phyloP scores from a whole-genome alignment of 805 yeast genomes.

The Tetrapisispora namnaoensis region DNA sequence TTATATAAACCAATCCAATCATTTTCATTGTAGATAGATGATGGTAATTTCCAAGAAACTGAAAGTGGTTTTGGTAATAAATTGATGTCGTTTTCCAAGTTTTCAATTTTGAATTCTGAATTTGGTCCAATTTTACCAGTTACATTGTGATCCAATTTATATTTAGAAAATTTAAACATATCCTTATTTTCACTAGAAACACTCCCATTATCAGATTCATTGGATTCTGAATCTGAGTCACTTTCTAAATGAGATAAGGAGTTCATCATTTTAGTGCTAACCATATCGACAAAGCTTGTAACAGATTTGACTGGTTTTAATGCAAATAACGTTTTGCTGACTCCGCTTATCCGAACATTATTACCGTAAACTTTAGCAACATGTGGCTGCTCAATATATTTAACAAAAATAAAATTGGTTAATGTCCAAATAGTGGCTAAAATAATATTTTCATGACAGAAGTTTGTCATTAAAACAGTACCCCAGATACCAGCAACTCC shows the following conservation, averaged over 20 bases:
- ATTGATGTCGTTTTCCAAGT: conserved; percentile 27
- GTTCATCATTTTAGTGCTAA: conserved; percentile 26
- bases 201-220: background rate
- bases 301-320: conserved; percentile 29
- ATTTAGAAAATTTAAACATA: background rate
- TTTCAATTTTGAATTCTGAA: conserved; percentile 24
- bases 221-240: background rate
- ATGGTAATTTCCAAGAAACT: conserved; percentile 47
- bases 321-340: conserved; percentile 33
- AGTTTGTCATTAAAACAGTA: conserved; percentile 45
- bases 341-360: conserved; percentile 46
- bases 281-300: conserved; percentile 33
- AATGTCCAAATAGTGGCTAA: conserved; percentile 57
- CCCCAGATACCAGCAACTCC: conserved; percentile 81
- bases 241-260: conserved; percentile 3
- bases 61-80: conserved; percentile 35
- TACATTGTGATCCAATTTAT: background rate
- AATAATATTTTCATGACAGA: conserved; percentile 39
- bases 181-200: background rate
- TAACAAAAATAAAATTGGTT: conserved; percentile 55
- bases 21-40: conserved; percentile 32
- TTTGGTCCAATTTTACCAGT: conserved; percentile 14
- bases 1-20: conserved; percentile 78
- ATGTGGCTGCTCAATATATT: conserved; percentile 68
- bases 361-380: conserved; percentile 69